Base-by-base conservation (phyloP, 257 asterid species). In the Fraxinus pennsylvanica region DNA sequence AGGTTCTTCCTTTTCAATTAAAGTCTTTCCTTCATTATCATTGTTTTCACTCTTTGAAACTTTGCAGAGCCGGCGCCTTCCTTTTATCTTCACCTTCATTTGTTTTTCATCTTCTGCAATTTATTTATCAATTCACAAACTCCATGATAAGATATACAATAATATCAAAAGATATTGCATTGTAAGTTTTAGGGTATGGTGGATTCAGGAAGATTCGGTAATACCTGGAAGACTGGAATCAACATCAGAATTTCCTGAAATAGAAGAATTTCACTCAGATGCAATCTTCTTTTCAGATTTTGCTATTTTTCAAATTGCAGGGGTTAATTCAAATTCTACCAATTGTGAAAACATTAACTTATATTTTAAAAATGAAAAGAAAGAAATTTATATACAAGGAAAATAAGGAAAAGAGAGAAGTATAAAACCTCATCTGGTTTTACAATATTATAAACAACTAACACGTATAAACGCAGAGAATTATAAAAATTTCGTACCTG, bases 51-150 rank as follows among this genome's bases (percentile, higher is more conserved):
- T 77, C 47, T 78, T 69, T 17, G 90, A 84, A 71, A 90, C 72
- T 90, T 85, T 94, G 84, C 97, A 91, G 69, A 91, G 97, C 76
- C 98, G 94, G 15, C 92, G 96, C 81, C 97, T 86, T 63, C 97
- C 98, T 86, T 88, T 88, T 82, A 94, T 86, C 84, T 84, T 92
- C 76, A 87, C 89, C 87, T 92, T 94, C 74, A 6, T 78, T 82
- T 75, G 81, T 84, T 79, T 87, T 27, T 85, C 87, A 81, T 43
- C 87, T 65, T 84, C 97, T 91, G 88, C 43, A 81, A 75, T 63
- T 54, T 43, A 78, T 78, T 43, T 67, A 72, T 21, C 25, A 25
- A 22, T 76, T 77, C 78, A 86, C 50, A 27, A 68, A 71, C 59
- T 47, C 79, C 72, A 67, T 59, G 72, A 67, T 71, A 76, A 75